These are phyloP conservation scores for Pseudonitzschia multiseries DNA, from an alignment of 108 stramenopile species.

Conservation along the genomic window DNA sequence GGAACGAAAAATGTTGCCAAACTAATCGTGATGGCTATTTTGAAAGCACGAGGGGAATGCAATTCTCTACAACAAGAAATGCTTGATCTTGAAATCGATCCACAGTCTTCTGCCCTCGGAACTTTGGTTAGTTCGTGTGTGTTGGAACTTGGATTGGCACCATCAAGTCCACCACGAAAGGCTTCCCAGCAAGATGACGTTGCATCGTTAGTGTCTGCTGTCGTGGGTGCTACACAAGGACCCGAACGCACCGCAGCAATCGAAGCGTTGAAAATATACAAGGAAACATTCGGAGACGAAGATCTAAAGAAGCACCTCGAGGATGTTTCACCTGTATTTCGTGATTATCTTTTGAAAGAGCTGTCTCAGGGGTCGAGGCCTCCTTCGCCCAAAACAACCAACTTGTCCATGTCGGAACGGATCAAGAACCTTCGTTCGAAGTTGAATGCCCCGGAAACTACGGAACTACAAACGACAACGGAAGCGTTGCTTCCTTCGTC, in stretches of 20 bases:
- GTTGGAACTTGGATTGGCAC: slow-evolving; percentile 21
- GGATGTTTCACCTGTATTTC: slow-evolving; percentile 63
- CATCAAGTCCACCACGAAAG: background rate
- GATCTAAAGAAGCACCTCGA: slow-evolving; percentile 65
- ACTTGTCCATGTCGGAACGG: slow-evolving; percentile 48
- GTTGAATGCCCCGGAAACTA: slow-evolving; percentile 41
- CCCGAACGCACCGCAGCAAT: slow-evolving; percentile 56
- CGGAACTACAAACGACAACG: background rate
- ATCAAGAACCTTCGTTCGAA: slow-evolving; percentile 50
- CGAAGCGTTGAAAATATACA: slow-evolving; percentile 51
- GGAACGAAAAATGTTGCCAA: slow-evolving; percentile 23
- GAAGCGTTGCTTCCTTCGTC: slow-evolving; percentile 38
- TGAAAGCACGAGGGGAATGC: slow-evolving; percentile 29
- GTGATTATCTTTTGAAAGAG: slow-evolving; percentile 59
- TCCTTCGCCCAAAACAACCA: background rate
- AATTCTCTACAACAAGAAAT: slow-evolving; percentile 15
- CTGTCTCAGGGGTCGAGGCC: slow-evolving; percentile 19
- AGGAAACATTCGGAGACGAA: slow-evolving; percentile 40
- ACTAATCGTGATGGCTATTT: slow-evolving; percentile 21
- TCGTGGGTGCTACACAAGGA: slow-evolving; percentile 55
- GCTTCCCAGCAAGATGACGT: slow-evolving; percentile 26
- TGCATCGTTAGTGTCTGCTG: slow-evolving; percentile 56
- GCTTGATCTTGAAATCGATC: slow-evolving; percentile 41
- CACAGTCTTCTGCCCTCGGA: slow-evolving; percentile 28
- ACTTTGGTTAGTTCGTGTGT: slow-evolving; percentile 23